Conservation (phyloP, 768 basidiomycete species). For the Mycena venus region DNA sequence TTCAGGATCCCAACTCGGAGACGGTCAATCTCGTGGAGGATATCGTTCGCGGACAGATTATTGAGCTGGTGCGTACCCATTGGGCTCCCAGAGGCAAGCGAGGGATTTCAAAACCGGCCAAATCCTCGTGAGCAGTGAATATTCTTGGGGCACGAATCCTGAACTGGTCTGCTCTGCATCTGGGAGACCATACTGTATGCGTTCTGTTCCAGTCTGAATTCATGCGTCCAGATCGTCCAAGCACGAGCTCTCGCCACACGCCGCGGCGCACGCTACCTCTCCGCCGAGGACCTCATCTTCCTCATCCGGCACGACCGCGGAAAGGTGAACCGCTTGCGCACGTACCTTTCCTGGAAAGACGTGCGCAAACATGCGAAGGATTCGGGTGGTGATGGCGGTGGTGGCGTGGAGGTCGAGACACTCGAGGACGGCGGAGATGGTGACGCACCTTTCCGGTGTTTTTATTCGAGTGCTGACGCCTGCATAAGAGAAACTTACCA, state of each 20-base stretch:
- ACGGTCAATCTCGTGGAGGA: slow-evolving; percentile 97
- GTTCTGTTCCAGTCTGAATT: neutral
- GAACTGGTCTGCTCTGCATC: too few species aligned
- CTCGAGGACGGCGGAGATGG: slow-evolving; percentile 89
- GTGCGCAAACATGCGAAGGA: slow-evolving; percentile 96
- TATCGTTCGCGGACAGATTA: slow-evolving; percentile 90
- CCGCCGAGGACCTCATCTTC: slow-evolving; percentile 96
- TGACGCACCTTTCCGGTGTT: slow-evolving; percentile 42
- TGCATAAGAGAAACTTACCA: slow-evolving; percentile 75
- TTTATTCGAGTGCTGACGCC: neutral
- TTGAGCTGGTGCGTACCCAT: slow-evolving; percentile 78
- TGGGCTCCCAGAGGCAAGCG: too few species aligned
- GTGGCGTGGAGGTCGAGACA: slow-evolving; percentile 84
- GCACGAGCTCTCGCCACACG: slow-evolving; percentile 87
- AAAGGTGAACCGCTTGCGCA: slow-evolving; percentile 92
- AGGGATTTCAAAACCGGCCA: too few species aligned
- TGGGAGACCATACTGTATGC: too few species aligned
- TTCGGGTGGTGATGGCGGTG: slow-evolving; percentile 84
- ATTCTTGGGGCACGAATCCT: too few species aligned
- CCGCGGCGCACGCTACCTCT: slow-evolving; percentile 87
- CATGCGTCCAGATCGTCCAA: slow-evolving; percentile 78
- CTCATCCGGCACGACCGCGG: slow-evolving; percentile 94
- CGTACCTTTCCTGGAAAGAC: slow-evolving; percentile 97
- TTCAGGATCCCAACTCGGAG: slow-evolving; percentile 88
- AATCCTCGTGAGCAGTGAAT: too few species aligned